phyloP scores from a whole-genome alignment of 179 eudicot species.

The Heliamphora pulchella region DNA sequence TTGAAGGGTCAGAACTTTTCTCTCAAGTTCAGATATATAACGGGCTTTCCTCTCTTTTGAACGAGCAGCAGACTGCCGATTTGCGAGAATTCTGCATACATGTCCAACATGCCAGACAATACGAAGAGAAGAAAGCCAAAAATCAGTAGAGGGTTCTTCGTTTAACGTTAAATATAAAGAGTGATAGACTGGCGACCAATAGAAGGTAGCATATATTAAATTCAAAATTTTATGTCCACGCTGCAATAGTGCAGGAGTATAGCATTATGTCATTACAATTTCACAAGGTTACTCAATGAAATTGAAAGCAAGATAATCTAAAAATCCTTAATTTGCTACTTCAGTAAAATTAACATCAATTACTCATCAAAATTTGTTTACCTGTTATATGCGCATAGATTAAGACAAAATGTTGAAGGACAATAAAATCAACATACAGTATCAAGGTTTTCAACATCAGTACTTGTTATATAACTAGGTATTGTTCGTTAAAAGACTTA shows the following conservation, averaged over 20 bases:
- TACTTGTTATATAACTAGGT: too few relatives aligned
- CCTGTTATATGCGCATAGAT: not conserved
- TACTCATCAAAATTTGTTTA: not conserved
- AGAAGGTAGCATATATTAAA: not conserved
- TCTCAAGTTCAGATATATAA: conserved; percentile 76
- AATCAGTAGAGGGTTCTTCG: not conserved
- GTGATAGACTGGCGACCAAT: not conserved
- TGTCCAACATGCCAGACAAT: conserved; percentile 9
- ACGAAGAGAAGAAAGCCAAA: not conserved
- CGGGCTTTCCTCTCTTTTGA: conserved; percentile 91
- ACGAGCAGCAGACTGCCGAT: conserved; percentile 93
- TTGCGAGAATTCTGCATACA: conserved; percentile 71
- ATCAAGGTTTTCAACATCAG: too few relatives aligned
- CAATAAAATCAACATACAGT: too few relatives aligned
- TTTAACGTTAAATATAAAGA: too few relatives aligned
- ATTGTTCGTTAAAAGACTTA: too few relatives aligned
- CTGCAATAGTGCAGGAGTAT: too few relatives aligned
- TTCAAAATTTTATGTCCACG: not conserved
- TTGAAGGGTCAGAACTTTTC: conserved; percentile 72
- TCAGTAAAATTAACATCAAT: not conserved
- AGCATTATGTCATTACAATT: too few relatives aligned
- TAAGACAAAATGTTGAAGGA: too few relatives aligned
- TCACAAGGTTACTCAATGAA: too few relatives aligned
- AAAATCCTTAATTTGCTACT: too few relatives aligned
- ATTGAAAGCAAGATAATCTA: too few relatives aligned